phyloP scores from a whole-genome alignment of 495 filamentous ascomycete genomes.

The Talaromyces adpressus region DNA sequence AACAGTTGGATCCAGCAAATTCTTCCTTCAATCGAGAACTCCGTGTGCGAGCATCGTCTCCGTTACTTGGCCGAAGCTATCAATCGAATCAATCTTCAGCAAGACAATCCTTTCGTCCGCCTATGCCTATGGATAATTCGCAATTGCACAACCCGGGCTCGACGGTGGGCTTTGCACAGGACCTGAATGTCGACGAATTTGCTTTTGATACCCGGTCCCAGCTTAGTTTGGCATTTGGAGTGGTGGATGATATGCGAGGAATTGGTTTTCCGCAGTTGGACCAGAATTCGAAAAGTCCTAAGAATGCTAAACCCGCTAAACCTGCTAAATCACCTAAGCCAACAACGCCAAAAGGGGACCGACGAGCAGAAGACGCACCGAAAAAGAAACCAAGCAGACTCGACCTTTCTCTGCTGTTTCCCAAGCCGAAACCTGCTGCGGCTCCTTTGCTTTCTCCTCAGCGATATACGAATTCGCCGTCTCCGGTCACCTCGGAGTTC shows the following conservation, averaged over 20 bases:
- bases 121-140: constrained; percentile 16
- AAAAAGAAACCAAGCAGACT: constrained; percentile 25
- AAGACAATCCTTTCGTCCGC: constrained; percentile 19
- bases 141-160: constrained; percentile 32
- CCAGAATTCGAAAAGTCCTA: neutral
- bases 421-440: constrained; percentile 29
- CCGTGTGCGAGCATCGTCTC: constrained; percentile 38
- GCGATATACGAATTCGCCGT: constrained; percentile 37
- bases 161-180: constrained; percentile 18
- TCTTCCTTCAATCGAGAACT: constrained; percentile 22
- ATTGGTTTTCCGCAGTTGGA: neutral
- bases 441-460: constrained; percentile 38
- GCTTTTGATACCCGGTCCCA: constrained; percentile 7
- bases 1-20: constrained; percentile 7
- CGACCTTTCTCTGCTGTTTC: constrained; percentile 40
- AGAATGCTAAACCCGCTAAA: neutral
- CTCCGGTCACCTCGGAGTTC: constrained; percentile 28
- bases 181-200: neutral
- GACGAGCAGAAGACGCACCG: neutral
- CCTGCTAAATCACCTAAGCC: neutral
- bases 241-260: constrained; percentile 8
- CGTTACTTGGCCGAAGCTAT: constrained; percentile 33
- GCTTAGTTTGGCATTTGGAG: constrained; percentile 5
- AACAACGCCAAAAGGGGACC: neutral
- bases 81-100: constrained; percentile 16